Percentiles rank a stretch among this genome's conserved stretches.
Evolutionary conservation across 2,329 filamentous ascomycete species (phyloP).

Genomic region (Dactylellina parvicollis): DNA sequence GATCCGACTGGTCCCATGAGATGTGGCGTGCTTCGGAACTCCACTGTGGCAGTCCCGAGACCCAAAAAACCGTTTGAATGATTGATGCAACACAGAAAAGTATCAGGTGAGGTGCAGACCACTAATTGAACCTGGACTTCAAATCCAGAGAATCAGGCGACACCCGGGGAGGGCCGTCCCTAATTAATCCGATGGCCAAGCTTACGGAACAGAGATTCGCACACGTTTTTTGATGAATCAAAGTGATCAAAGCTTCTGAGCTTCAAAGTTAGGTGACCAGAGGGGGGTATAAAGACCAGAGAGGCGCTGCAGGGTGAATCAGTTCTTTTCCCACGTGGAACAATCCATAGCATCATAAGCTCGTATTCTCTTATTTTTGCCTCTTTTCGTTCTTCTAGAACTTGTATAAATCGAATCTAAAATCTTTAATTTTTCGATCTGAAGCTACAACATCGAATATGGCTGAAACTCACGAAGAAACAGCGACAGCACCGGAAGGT

Average conservation of each 20-base stretch:
- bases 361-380: neutral
- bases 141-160: slow-evolving; percentile 43
- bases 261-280: neutral
- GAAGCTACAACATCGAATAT: slow-evolving; percentile 15
- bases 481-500: slow-evolving; percentile 12
- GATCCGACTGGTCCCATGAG: neutral
- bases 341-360: neutral
- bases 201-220: neutral
- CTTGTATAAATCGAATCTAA: neutral
- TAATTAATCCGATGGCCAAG: slow-evolving; percentile 40
- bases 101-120: slow-evolving; percentile 55
- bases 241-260: slow-evolving; percentile 14
- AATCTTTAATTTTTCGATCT: slow-evolving; percentile 5
- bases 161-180: slow-evolving; percentile 42
- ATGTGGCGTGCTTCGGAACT: slow-evolving; percentile 53
- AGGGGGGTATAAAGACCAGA: slow-evolving; percentile 28
- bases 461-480: slow-evolving; percentile 47
- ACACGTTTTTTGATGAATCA: neutral
- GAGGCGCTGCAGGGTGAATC: slow-evolving; percentile 17
- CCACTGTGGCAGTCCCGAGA: slow-evolving; percentile 1
- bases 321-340: slow-evolving; percentile 11
- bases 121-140: slow-evolving; percentile 18
- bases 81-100: slow-evolving; percentile 23
- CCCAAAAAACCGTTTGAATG: neutral
- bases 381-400: slow-evolving; percentile 8